Evolutionary conservation across 1,139 yeast species (phyloP), one percentile per base, ranked within the genome.

Genomic region (Trichomonascaceae sp.): DNA sequence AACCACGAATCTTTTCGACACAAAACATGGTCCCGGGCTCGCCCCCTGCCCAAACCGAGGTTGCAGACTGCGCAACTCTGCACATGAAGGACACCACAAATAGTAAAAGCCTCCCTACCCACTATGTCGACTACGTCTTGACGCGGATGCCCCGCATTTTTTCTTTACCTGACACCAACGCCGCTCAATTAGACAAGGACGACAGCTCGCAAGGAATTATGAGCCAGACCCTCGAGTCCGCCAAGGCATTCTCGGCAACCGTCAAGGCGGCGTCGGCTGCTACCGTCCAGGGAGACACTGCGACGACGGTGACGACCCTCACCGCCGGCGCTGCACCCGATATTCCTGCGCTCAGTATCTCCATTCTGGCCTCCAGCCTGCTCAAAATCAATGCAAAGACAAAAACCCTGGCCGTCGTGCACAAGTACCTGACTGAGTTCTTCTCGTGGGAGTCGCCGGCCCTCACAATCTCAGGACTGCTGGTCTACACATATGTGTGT

Each of bases 401-500:
- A 46, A 25, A 31, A 41, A 14, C 31, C 37, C 36, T 53, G 4
- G 42, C 47, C 4, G 38, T 34, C 16, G 15, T 50, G 6, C 53
- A 48, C 33, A 43, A 43, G 3, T 42, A 46, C 9, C 28, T 51
- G 2, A 49, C 46, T 13, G 42, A 42, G 32, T 34, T 52, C 18
- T 29, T 52, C 23, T 42, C 50, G 22, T 54, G 59, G 59, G 44
- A 48, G 29, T 42, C 45, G 11, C 59, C 59, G 3, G 52, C 58
- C 3, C 45, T 47, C 37, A 56, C 60, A 4, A 22, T 60, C n/a
- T 51, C 62, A 1, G 36, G 48, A 13, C 43, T 60, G 20, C 35
- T 50, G 13, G 32, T 54, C 1, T 60, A 56, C 40, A 50, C 62
- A 2, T 39, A 46, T 16, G 29, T 57, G 5, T 60, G 65, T 47